Base-by-base conservation (phyloP, 2,329 filamentous ascomycete genomes). In the Furcasterigmium furcatum region DNA sequence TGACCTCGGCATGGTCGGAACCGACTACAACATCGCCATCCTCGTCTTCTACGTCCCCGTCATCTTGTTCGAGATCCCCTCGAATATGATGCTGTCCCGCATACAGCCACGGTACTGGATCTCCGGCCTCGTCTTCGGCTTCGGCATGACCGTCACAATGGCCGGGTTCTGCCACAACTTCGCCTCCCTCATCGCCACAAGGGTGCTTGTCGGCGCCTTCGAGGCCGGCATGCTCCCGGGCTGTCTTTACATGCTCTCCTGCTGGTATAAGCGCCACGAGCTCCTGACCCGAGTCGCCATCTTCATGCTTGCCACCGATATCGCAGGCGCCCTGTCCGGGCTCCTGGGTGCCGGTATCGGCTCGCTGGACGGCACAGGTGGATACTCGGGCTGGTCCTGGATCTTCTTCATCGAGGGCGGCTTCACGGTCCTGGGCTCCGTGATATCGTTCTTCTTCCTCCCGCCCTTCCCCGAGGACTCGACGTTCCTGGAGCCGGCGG, bases 41-140 rank as follows among this genome's bases (percentile, higher is more conserved):
- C 49, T 62, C 14, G 73, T 88, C 51, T 88, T 88, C 67, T 88
- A 88, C 66, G 71, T 88, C 43, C 83, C 80, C 4, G 88, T 88
- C 60, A 70, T 83, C 1, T 59, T 85, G 24, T 85, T 82, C 53
- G 83, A 87, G 56, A 71, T 76, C 0, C 59, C 83, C 13, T 85
- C 82, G n/a, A n/a, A n/a, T n/a, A n/a, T n/a, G n/a, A n/a, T n/a
- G n/a, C n/a, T n/a, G n/a, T n/a, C n/a, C n/a, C 19, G 87, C 88
- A n/a, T n/a, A n/a, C n/a, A n/a, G n/a, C n/a, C 57, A 67, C 86
- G 48, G 62, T 87, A 32, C 74, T 88, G 77, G 3, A 85, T n/a
- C n/a, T n/a, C 85, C 0, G 80, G 76, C 35, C 63, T 84, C 43
- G 88, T 87, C 55, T 73, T 87, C 30, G 79, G 84, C 4, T 14